Percentiles rank a stretch among this genome's conserved stretches.
Conservation (phyloP, 2,329 filamentous ascomycete genomes). For the Fusarium setosum region DNA sequence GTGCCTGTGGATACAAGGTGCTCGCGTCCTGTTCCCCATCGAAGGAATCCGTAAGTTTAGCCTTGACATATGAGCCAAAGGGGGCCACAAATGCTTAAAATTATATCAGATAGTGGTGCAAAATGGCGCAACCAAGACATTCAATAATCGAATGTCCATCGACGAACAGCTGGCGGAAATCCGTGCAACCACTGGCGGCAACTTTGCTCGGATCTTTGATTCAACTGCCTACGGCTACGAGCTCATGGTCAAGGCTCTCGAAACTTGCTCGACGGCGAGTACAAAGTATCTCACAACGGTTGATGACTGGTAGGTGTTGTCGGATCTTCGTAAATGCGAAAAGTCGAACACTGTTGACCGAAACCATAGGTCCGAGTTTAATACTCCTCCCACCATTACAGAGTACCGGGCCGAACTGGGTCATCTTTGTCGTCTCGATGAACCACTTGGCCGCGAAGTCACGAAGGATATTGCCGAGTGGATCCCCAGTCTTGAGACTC, state of each 20-base stretch:
- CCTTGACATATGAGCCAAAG: neutral
- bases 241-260: conserved; percentile 46
- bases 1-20: conserved; percentile 50
- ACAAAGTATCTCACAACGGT: conserved; percentile 48
- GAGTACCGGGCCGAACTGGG: conserved; percentile 42
- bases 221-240: conserved; percentile 44
- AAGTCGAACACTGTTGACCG: neutral
- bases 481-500: conserved; percentile 37
- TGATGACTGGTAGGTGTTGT: conserved; percentile 52
- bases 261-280: conserved; percentile 30
- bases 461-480: conserved; percentile 22
- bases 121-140: conserved; percentile 47
- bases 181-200: conserved; percentile 45
- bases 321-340: no score
- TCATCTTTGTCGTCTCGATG: conserved; percentile 35
- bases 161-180: conserved; percentile 48
- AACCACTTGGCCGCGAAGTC: conserved; percentile 21
- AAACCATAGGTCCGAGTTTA: conserved; percentile 37
- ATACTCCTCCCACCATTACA: conserved; percentile 33
- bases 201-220: conserved; percentile 49
- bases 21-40: conserved; percentile 49
- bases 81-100: neutral
- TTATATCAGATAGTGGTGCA: conserved; percentile 38
- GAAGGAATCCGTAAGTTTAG: conserved; percentile 37
- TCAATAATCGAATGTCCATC: conserved; percentile 44